phyloP scores from a whole-genome alignment of 345 rosid species.

The Rubroshorea leprosula region DNA sequence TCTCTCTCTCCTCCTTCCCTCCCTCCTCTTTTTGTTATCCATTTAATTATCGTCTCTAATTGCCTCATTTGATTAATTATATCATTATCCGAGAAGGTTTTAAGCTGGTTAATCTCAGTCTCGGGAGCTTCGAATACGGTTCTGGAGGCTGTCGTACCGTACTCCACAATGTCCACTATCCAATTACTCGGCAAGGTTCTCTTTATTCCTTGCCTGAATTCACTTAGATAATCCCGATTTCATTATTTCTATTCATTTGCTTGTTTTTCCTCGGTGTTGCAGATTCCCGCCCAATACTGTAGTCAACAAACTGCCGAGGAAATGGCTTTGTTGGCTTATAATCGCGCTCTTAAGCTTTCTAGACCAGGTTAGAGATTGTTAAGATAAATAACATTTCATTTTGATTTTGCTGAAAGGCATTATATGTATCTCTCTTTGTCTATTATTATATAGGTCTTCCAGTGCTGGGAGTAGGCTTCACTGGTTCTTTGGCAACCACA shows the following conservation, averaged over 20 bases:
- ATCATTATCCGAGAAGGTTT: constrained; percentile 35
- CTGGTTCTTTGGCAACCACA: constrained; percentile 65
- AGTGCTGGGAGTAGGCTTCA: constrained; percentile 84
- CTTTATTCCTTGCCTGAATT: neutral
- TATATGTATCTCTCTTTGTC: no score
- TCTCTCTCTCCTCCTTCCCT: neutral
- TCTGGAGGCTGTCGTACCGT: constrained; percentile 80
- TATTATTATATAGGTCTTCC: constrained; percentile 43
- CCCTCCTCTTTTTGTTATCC: neutral
- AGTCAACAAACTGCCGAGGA: constrained; percentile 51
- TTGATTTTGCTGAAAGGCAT: no score
- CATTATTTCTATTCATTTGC: neutral
- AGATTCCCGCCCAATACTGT: constrained; percentile 66
- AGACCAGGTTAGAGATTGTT: constrained; percentile 73
- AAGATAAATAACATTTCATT: no score
- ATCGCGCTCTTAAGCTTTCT: constrained; percentile 83
- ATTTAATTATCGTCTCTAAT: neutral
- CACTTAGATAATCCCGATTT: constrained; percentile 1
- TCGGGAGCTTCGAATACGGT: constrained; percentile 91
- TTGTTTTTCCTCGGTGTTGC: constrained; percentile 5
- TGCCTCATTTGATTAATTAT: neutral
- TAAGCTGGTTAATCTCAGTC: constrained; percentile 72
- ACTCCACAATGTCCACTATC: constrained; percentile 53
- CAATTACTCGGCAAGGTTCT: constrained; percentile 73
- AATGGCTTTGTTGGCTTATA: constrained; percentile 80